Evolutionary conservation across 768 basidiomycete species (phyloP), one percentile per base, ranked within the genome.

Genomic region (Xanthoconium purpureum): DNA sequence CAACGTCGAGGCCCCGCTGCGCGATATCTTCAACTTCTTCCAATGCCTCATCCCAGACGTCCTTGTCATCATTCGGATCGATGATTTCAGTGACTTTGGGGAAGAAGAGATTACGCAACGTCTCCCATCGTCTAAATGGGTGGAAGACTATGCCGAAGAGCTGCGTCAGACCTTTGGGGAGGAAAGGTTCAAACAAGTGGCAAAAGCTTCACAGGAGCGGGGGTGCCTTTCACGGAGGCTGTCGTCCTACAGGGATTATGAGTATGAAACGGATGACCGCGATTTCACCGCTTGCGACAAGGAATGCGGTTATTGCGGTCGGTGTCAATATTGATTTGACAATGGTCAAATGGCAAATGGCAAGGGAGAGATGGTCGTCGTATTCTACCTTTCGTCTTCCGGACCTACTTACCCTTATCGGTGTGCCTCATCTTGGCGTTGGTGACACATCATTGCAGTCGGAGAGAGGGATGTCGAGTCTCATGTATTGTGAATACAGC

Each of bases 211-310:
- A 28, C 9, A 38, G 39, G 28, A 35, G 35, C 17, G 5, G 15
- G 2, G 6, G 24, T 29, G 56, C 24, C 29, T 47, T 28, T 47
- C 50, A 12, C 10, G 15, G 9, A 42, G n/a, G 36, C 9, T 48
- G 20, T 39, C 50, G 17, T 48, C 6, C 35, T 47, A 50, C 37
- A 1, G 5, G 37, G 5, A 9, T 20, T 5, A 47, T 30, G 54
- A 47, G 10, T 10, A 40, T 4, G 55, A 57, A 11, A 29, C 15
- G 24, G 47, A 56, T 3, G 37, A 39, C 32, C 17, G 42, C n/a
- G 56, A 58, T 33, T 48, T 58, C 44, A 50, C 57, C 28, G 55
- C 57, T n/a, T 47, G 49, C 29, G 55, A 58, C 45, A 57, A 51
- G 18, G 57, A 50, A 36, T 47, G 43, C 6, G 55, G 43, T 9